Evolutionary conservation across 768 basidiomycete species (phyloP).

Genomic region (Suillus decipiens): DNA sequence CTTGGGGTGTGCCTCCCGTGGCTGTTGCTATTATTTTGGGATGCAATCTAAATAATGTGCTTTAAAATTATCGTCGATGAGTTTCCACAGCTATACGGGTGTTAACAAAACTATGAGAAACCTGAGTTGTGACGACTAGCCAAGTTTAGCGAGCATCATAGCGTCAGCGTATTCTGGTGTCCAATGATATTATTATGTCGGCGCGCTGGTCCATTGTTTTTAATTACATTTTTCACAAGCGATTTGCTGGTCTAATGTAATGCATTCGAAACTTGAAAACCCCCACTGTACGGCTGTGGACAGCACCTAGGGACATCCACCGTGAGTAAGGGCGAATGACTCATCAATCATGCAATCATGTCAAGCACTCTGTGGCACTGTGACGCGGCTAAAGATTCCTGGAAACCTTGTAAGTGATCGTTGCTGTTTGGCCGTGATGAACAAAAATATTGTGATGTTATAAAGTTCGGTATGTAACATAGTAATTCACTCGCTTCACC

Average conservation of each 20-base stretch:
- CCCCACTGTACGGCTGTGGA: no score
- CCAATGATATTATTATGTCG: not conserved
- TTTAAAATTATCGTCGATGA: not conserved
- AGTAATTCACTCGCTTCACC: not conserved
- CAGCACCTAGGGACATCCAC: no score
- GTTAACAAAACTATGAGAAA: not conserved
- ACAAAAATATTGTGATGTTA: not conserved
- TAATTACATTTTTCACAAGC: not conserved
- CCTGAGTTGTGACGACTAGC: not conserved
- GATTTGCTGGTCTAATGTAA: not conserved
- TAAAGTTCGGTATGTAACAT: not conserved
- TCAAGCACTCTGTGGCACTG: no score
- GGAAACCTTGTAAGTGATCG: not conserved
- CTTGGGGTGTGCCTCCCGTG: constrained; percentile 69
- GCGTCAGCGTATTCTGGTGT: not conserved
- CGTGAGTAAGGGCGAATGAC: no score
- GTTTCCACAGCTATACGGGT: not conserved
- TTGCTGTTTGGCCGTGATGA: not conserved
- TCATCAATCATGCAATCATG: no score
- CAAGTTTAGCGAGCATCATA: not conserved
- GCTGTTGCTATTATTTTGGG: constrained; percentile 74
- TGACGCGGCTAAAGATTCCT: no score
- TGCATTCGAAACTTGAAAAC: no score
- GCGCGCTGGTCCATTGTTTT: not conserved
- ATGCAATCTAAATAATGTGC: constrained; percentile 37